Base-by-base conservation (phyloP, 2,329 filamentous ascomycete species). In the Coniochaeta pulveracea region DNA sequence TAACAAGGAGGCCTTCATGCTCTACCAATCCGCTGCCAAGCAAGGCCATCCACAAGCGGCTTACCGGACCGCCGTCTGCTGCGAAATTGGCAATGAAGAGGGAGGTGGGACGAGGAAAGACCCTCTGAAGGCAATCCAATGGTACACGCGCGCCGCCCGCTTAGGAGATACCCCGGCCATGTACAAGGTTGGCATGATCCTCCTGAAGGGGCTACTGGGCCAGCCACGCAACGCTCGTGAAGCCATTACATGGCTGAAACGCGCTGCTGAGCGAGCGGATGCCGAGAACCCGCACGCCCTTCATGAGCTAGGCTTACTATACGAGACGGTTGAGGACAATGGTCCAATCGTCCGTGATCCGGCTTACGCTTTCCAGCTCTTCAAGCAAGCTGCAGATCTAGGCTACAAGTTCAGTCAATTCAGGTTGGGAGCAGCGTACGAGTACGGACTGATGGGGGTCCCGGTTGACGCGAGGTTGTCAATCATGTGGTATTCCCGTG, bases 131-230 rank as follows among this genome's bases (percentile, higher is more conserved):
- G 89, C 91, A 2, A 88, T 96, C 14, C 89, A 96, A 55, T 98
- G 91, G 91, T 98, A 98, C 57, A 86, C 89, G 54, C 82, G 88
- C 26, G 86, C 91, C 6, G 89, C 91, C 9, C 80, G 81, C 10
- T 66, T 96, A 3, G 89, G 91, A 3, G 89, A 98, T 49, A 80
- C 82, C 2, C 83, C 89, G 1, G 91, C 88, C 19, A 93, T 96
- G 85, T 98, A 95, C 64, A 98, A 98, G 58, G 77, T 96, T 58
- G 91, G 91, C 37, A 93, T 95, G 80, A 93, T 98, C 43, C 64
- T 85, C 40, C 72, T 96, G 35, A 96, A 96, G 56, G 91, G 89
- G 9, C 66, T 96, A 18, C 70, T 98, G n/a, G 88, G 88, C 4
- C 88, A 96, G 52, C 72, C 69, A 16, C 76, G 68, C 49, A 93